A percentile compares a stretch with the other conserved stretches of the same genome.
These are phyloP conservation scores for Wickerhamomyces sydowiorum DNA, from an alignment of 805 yeast genomes.

Conservation along the genomic window DNA sequence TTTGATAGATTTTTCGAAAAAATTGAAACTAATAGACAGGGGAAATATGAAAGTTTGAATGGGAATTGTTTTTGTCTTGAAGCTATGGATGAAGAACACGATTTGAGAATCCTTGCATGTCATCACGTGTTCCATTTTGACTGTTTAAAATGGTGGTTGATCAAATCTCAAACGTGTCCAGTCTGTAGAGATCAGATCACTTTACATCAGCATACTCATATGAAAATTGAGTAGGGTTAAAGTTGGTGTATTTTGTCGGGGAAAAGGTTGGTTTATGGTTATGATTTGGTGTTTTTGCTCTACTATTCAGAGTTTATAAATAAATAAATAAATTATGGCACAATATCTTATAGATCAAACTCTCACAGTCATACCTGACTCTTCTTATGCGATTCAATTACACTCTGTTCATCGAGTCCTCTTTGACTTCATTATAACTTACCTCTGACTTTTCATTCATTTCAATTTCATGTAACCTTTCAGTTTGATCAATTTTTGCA, in stretches of 20 bases:
- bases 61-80: constrained; percentile 16
- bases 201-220: no score
- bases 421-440: neutral
- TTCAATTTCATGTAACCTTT: neutral
- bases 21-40: neutral
- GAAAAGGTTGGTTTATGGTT: neutral
- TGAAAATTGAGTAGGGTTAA: no score
- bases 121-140: constrained; percentile 17
- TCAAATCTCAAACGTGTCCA: constrained; percentile 17
- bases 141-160: constrained; percentile 20
- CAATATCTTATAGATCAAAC: no score
- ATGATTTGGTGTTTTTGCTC: neutral
- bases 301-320: neutral
- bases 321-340: no score
- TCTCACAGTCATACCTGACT: no score
- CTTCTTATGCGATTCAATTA: no score
- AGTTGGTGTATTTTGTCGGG: no score
- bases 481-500: neutral
- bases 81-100: neutral
- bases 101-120: constrained; percentile 10
- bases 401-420: no score
- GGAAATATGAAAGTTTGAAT: constrained; percentile 3
- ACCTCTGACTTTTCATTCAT: neutral
- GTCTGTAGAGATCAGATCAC: constrained; percentile 12
- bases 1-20: constrained; percentile 1